Base-by-base conservation (phyloP, 345 rosid species). In the Moringa oleifera region DNA sequence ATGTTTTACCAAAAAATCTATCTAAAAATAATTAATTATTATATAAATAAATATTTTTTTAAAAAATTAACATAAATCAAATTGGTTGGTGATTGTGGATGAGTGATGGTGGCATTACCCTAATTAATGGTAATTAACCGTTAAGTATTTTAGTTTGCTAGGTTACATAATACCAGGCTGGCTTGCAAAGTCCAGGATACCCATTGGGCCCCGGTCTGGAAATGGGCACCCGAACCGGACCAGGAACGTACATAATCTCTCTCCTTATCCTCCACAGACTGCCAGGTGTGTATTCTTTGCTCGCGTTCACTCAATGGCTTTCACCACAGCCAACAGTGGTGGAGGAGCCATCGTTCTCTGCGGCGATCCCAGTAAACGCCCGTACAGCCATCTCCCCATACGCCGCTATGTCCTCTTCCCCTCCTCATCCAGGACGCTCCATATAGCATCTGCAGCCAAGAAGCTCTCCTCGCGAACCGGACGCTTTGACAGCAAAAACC, bases 401-500 rank as follows among this genome's bases (percentile, higher is more conserved):
- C 80, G 46, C 67, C 71, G 66, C 64, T 59, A 57, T 22, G 47
- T 63, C 57, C 11, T 63, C 59, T 63, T 62, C 68, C 79, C 72
- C 20, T 61, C 13, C 64, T 62, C 67, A 16, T 55, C 70, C 57
- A 64, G 67, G 63, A 70, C 62, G 24, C 65, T 57, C 58, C 83
- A 81, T 71, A 62, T 82, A 10, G 78, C 79, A 68, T 79, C 78
- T 1, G 85, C 85, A 13, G 75, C 92, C 62, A 91, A 81, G 75
- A 88, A 88, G 71, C 49, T 77, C 59, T 73, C 90, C 20, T 25
- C 93, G 33, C 79, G 77, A 67, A 83, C 86, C 60, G 90, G 97
- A 50, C 83, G 83, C 47, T 85, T 84, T 68, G 90, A 82, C 77
- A 78, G 93, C 73, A 80, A 46, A 79, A 85, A 85, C 57, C 76